These are phyloP conservation scores for Epichloe elymi DNA, from an alignment of 2,329 filamentous ascomycete species.

Conservation along the genomic window DNA sequence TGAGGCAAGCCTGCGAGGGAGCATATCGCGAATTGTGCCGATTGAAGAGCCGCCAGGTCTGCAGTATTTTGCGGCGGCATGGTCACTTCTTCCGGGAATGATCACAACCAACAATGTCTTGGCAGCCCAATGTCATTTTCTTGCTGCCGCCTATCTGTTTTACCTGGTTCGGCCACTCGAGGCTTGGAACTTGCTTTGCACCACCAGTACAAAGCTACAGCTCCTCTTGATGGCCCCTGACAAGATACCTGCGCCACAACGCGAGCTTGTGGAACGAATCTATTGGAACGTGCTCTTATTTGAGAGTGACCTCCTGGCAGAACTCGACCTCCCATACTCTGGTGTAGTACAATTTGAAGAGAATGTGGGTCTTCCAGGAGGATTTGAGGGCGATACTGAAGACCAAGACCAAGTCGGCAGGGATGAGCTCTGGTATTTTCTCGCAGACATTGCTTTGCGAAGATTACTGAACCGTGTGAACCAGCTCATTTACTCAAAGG, in stretches of 20 bases:
- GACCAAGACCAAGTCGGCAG: constrained; percentile 42
- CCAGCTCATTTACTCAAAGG: constrained; percentile 67
- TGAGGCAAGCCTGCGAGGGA: constrained; percentile 61
- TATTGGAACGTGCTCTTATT: constrained; percentile 78
- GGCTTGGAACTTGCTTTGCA: constrained; percentile 70
- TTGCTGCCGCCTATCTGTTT: constrained; percentile 71
- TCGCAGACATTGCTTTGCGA: constrained; percentile 69
- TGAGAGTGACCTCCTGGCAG: constrained; percentile 67
- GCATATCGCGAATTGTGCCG: constrained; percentile 57
- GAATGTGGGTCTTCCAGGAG: constrained; percentile 62
- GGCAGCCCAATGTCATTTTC: constrained; percentile 66
- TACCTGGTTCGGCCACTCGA: constrained; percentile 72
- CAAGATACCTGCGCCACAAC: constrained; percentile 54
- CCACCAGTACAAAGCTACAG: constrained; percentile 70
- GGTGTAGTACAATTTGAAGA: constrained; percentile 76
- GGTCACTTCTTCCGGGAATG: constrained; percentile 62
- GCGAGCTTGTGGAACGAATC: constrained; percentile 62
- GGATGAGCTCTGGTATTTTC: constrained; percentile 76
- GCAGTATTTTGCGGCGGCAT: constrained; percentile 69
- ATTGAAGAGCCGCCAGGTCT: constrained; percentile 62
- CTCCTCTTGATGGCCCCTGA: constrained; percentile 62
- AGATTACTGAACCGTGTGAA: constrained; percentile 66
- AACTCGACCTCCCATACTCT: constrained; percentile 70
- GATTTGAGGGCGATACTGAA: constrained; percentile 59
- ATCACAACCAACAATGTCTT: constrained; percentile 71